phyloP scores from a whole-genome alignment of 305 asterid species.

The Fraxinus platypoda region DNA sequence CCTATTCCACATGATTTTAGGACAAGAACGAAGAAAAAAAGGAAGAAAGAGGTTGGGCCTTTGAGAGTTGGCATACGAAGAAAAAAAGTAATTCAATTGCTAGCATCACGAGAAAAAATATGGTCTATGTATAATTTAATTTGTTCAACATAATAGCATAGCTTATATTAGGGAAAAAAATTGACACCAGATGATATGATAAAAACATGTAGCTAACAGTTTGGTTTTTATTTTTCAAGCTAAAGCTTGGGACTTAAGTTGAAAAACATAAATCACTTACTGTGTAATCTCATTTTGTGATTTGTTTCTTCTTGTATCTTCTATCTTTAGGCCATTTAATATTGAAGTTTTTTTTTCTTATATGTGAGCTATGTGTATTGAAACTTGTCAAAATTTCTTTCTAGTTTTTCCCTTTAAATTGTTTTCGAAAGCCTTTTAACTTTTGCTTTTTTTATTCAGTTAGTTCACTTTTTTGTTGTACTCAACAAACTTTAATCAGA shows the following conservation, averaged over 20 bases:
- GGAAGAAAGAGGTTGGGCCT: conserved; percentile 12
- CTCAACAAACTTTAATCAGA: not conserved
- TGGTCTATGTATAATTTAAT: not conserved
- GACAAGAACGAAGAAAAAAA: not conserved
- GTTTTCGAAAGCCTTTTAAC: not conserved
- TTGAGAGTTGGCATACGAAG: not conserved
- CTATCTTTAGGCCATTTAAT: not conserved
- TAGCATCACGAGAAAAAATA: not conserved
- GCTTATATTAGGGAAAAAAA: not conserved
- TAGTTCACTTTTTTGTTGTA: not conserved
- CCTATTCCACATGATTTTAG: not conserved
- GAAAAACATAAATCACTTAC: not conserved
- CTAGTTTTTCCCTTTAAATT: not conserved
- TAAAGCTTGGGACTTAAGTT: not conserved
- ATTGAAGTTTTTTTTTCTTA: not conserved
- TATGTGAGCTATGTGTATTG: not conserved
- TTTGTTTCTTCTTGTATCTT: not conserved
- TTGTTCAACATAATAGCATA: not conserved
- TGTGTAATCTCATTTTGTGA: not conserved
- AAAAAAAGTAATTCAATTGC: not conserved
- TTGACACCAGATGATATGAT: not conserved
- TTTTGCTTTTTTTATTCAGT: not conserved
- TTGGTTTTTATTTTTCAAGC: conserved; percentile 10
- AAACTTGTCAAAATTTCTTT: not conserved
- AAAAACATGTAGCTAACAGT: not conserved